These are phyloP conservation scores for Pseudocercospora macadamiae DNA, from an alignment of 2,329 filamentous ascomycete genomes.

Conservation along the genomic window DNA sequence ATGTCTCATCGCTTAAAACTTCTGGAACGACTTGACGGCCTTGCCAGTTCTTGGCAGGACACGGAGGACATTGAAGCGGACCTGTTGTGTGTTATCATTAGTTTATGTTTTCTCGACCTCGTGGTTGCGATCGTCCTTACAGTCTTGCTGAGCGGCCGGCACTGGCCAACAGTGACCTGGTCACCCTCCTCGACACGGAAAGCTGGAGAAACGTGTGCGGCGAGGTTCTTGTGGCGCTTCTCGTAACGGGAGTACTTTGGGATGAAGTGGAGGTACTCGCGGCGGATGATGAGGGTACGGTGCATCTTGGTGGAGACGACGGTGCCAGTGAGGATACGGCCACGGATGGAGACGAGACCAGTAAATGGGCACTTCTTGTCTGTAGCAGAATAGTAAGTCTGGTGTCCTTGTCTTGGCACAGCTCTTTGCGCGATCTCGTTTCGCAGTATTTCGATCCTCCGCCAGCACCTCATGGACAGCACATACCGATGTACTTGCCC, in stretches of 20 bases:
- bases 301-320: conserved; percentile 99
- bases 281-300: conserved; percentile 98
- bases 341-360: conserved; percentile 98
- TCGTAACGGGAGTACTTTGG: conserved; percentile 99
- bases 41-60: conserved; percentile 97
- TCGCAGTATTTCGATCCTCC: conserved; percentile 10
- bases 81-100: conserved; percentile 57
- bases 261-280: conserved; percentile 99
- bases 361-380: conserved; percentile 99
- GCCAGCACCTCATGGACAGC: conserved; percentile 12
- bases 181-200: conserved; percentile 99
- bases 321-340: conserved; percentile 98
- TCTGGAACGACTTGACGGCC: conserved; percentile 95
- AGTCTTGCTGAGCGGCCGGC: conserved; percentile 98
- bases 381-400: conserved; percentile 45
- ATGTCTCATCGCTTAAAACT: conserved; percentile 71
- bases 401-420: conserved; percentile 11
- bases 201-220: conserved; percentile 96
- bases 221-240: conserved; percentile 99
- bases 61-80: conserved; percentile 99
- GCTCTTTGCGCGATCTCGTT: conserved; percentile 5
- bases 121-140: conserved; percentile 62
- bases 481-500: conserved; percentile 96
- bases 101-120: conserved; percentile 10
- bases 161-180: conserved; percentile 98